A percentile compares a stretch with the other conserved stretches of the same genome.
phyloP scores from a whole-genome alignment of 352 stramenopile species.

The Phytophthora chlamydospora region DNA sequence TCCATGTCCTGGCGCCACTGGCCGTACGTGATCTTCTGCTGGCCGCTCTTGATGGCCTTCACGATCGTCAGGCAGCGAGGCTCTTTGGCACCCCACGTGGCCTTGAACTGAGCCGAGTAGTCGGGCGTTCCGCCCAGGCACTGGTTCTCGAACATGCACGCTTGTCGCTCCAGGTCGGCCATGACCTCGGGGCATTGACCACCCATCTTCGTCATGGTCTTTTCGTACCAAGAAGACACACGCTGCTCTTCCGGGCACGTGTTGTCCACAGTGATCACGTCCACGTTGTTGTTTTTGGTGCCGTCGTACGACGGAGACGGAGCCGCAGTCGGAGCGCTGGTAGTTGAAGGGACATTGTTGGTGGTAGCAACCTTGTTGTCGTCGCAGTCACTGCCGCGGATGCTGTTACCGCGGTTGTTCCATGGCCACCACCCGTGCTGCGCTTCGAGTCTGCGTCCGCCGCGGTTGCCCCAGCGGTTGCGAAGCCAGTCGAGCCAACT shows the following conservation, averaged over 20 bases:
- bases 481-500: constrained; percentile 16
- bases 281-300: constrained; percentile 35
- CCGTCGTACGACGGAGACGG: constrained; percentile 23
- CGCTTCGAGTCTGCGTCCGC: constrained; percentile 21
- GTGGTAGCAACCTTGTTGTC: neutral
- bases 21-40: constrained; percentile 35
- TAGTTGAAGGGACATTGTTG: neutral
- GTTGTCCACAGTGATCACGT: constrained; percentile 40
- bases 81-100: constrained; percentile 41
- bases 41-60: constrained; percentile 44
- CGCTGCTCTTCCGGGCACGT: constrained; percentile 26
- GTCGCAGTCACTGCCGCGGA: constrained; percentile 6
- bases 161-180: constrained; percentile 58
- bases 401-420: constrained; percentile 7
- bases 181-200: constrained; percentile 38
- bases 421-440: constrained; percentile 18
- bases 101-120: constrained; percentile 53
- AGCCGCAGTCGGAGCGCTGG: constrained; percentile 1
- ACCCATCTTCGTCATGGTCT: constrained; percentile 38
- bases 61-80: constrained; percentile 53
- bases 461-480: constrained; percentile 19
- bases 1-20: constrained; percentile 49
- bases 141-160: constrained; percentile 57
- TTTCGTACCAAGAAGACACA: constrained; percentile 49
- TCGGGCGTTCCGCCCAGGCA: constrained; percentile 51